Base-by-base conservation (phyloP, 2,329 filamentous ascomycete species). In the Capronia coronata region DNA sequence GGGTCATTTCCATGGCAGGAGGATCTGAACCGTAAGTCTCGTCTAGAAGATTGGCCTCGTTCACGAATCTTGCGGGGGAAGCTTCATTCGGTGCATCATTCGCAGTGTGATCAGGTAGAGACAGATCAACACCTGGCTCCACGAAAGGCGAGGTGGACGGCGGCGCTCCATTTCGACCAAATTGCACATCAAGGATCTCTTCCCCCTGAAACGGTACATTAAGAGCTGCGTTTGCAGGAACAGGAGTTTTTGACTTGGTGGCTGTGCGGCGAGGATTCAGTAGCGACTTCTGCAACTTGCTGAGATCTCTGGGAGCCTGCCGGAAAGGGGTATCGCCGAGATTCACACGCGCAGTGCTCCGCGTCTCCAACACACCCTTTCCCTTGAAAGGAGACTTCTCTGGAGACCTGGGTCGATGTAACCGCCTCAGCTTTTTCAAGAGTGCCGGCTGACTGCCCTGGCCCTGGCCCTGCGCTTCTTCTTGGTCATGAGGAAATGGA, bases 271-370 rank as follows among this genome's bases (percentile, higher is more conserved):
- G 16, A 21, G 11, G 2, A 10, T 14, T 41, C 18, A 32, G 37
- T 13, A 48, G 14, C 11, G 46, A 48, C 19, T 42, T 41, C 8
- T 7, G 3, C 19, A 48, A 13, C 18, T 48, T 48, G 22, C 2
- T 3, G 16, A 49, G 30, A 18, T 30, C 14, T 32, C 23, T 43
- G 38, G n/a, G 19, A 5, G 38, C 19, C 32, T 25, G 46, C 19
- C 42, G 58, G 16, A 35, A 43, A n/a, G 57, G 57, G 7, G 53
- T 54, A 32, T 54, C 51, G 25, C 52, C 54, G 9, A 58, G 39
- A 32, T 58, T 48, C 3, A 58, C 51, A 4, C 42, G 46, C n/a
- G 49, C 49, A n/a, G 43, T 51, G 22, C 49, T 48, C 27, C 30
- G 41, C 2, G 42, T 54, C 10, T 48, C 46, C 13, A 54, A 23